Base-by-base conservation (phyloP, 306 rosid genomes). In the Potentilla sterilis region DNA sequence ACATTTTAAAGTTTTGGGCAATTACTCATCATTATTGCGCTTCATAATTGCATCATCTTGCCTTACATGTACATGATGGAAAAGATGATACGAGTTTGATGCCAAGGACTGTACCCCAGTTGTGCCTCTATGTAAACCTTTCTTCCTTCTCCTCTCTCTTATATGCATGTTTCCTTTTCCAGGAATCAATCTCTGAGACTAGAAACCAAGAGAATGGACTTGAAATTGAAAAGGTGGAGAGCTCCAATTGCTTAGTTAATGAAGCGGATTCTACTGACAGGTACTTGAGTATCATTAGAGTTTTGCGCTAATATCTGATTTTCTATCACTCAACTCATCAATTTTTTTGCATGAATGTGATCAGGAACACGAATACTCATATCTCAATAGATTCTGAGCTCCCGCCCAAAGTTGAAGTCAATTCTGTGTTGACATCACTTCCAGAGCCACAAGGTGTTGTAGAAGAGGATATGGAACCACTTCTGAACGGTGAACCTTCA, bases 161-260 rank as follows among this genome's bases (percentile, higher is more conserved):
- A 77, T 87, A 18, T 80, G 63, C 73, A 66, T 55, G 48, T 81
- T 84, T 85, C 76, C 76, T 79, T 64, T 16, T 18, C 24, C 88
- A 96, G 99, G 97, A 87, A 72, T 63, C 90, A 54, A 35, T 81
- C 64, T 70, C 88, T 44, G 97, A 84, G 79, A 83, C 85, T 59
- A 77, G 80, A 88, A 82, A 85, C 82, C 89, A 64, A 75, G 96
- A 85, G 75, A 84, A 83, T 81, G 89, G 87, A 49, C 61, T 75
- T 66, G 77, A 76, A 73, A 72, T 72, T 72, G 92, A 89, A 75
- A 79, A 72, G 46, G 90, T 72, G 75, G 77, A 69, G 59, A 78
- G 76, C 83, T 82, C 78, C 11, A 69, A 71, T 63, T 48, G 40
- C 49, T 58, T 73, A 67, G 87, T 84, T 67, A 82, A 74, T 35